Evolutionary conservation across 164 flowering plant species (phyloP), one percentile per base, ranked within the genome.

Genomic region (Cinnamomum chago): DNA sequence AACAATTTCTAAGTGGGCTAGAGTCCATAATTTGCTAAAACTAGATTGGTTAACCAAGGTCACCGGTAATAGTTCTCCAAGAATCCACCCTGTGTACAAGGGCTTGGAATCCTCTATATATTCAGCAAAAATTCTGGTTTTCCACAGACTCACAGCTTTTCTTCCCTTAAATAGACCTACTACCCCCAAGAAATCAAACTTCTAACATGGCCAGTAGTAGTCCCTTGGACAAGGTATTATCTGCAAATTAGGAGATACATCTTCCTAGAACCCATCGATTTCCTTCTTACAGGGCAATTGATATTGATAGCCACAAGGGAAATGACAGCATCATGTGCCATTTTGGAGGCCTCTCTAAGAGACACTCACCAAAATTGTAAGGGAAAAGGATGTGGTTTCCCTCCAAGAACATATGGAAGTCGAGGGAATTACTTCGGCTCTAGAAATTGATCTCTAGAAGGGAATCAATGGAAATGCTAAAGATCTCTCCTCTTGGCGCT

Each of bases 381-480:
- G 74, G 76, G 80, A 84, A 7, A 88, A 82, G 68, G 71, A 83
- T 71, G 7, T 74, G n/a, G 58, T 23, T 0, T 13, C 28, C 52
- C 81, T 86, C 11, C 27, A 52, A 2, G 65, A 28, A 22, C 62
- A 82, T 28, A 90, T 85, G 5, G 90, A 88, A 2, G 81, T 84
- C 7, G 75, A 80, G 35, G 83, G 84, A 0, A 72, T 90, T 13
- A 80, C 84, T 2, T 47, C 65, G 0, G 68, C 80, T 65, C 87
- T 90, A 24, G 10, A 71, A 62, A 82, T 87, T 15, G 76, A 84
- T 64, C n/a, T 24, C 9, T 83, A 82, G 15, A 75, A 70, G 3
- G 94, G 94, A 25, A 85, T 90, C 50, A 5, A 20, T 3, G 87
- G 82, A 1, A 70, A 83, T 40, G 82, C 74, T 1, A 24, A 60